These are phyloP conservation scores for Mangifera indica DNA, from an alignment of 345 rosid genomes.

Conservation along the genomic window DNA sequence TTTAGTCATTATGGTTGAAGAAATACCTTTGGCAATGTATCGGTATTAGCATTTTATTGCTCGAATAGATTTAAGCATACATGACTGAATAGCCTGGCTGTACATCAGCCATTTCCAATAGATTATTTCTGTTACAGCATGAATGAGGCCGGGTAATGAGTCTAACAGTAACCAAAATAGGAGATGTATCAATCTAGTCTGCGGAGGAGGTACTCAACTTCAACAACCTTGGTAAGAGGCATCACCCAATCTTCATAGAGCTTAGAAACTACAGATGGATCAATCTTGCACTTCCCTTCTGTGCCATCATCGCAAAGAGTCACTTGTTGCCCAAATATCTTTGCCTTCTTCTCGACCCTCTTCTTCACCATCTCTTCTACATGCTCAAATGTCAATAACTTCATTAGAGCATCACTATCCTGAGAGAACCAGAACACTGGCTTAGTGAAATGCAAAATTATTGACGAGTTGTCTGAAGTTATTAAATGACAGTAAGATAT, in stretches of 20 bases:
- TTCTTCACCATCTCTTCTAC: conserved; percentile 79
- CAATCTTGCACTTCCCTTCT: conserved; percentile 45
- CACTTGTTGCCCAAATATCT: conserved; percentile 66
- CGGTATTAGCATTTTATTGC: too few species aligned
- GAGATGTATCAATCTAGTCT: conserved; percentile 54
- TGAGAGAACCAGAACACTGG: conserved; percentile 24
- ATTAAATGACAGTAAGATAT: not conserved
- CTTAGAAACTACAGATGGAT: conserved; percentile 59
- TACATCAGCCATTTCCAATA: not conserved
- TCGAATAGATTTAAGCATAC: not conserved
- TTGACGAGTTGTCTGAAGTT: not conserved
- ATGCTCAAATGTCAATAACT: conserved; percentile 57
- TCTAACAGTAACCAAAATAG: not conserved
- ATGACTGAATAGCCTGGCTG: not conserved
- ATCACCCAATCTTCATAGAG: conserved; percentile 84
- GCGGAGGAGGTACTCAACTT: conserved; percentile 79
- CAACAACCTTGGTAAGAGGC: conserved; percentile 74
- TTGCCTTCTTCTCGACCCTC: conserved; percentile 81
- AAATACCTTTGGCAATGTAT: too few species aligned
- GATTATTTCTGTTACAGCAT: not conserved
- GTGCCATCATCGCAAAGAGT: conserved; percentile 17
- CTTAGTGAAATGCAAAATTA: not conserved
- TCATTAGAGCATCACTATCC: conserved; percentile 70
- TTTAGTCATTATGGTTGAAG: too few species aligned
- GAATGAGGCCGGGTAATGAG: not conserved